Conservation (phyloP, 371 early-diverging fungal genomes). For the Saksenaea oblongispora region DNA sequence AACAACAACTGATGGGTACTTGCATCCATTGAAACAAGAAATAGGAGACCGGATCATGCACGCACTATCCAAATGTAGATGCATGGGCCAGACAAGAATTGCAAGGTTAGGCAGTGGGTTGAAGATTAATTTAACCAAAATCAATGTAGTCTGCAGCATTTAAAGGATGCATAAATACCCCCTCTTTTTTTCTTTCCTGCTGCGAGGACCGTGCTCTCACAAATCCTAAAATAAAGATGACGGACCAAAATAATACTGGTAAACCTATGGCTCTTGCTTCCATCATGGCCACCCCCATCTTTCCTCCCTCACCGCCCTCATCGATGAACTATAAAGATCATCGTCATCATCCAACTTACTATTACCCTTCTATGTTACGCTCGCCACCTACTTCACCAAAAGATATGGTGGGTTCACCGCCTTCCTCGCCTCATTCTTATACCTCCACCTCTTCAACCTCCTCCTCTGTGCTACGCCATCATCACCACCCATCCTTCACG, state of each 20-base stretch:
- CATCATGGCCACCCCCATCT: slow-evolving; percentile 27
- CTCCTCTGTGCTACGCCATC: neutral
- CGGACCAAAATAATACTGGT: neutral
- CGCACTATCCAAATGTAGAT: neutral
- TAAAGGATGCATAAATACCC: neutral
- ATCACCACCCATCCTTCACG: neutral
- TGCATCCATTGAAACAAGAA: slow-evolving; percentile 4
- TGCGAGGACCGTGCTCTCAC: slow-evolving; percentile 6
- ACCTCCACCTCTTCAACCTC: slow-evolving; percentile 3
- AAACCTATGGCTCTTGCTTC: slow-evolving; percentile 42
- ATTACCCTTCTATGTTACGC: slow-evolving; percentile 13
- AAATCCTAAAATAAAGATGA: neutral
- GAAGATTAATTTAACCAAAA: slow-evolving; percentile 3
- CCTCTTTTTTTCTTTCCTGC: neutral
- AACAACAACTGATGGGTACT: neutral
- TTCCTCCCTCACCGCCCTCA: slow-evolving; percentile 25
- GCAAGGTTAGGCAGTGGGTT: no score
- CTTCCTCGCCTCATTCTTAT: slow-evolving; percentile 24
- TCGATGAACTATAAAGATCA: slow-evolving; percentile 18
- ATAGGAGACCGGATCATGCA: slow-evolving; percentile 1
- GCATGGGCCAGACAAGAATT: neutral
- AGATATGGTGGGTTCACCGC: slow-evolving; percentile 23
- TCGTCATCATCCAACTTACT: slow-evolving; percentile 8
- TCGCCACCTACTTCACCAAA: slow-evolving; percentile 45
- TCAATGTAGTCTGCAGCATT: neutral